phyloP scores from a whole-genome alignment of 768 basidiomycete species.

The Saitozyma sp. region DNA sequence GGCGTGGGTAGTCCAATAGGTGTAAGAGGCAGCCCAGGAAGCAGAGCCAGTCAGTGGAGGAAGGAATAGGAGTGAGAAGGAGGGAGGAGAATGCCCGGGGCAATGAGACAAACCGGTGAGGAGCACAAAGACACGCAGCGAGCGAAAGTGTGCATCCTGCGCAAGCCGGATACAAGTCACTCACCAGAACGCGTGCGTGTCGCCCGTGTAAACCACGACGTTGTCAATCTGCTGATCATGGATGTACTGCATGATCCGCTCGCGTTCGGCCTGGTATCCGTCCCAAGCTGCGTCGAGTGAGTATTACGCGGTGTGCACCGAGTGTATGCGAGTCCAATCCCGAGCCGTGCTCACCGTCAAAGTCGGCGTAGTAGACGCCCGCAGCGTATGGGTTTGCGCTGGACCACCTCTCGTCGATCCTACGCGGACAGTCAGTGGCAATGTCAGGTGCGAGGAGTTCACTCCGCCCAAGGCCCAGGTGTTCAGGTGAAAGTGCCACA shows the following conservation, averaged over 20 bases:
- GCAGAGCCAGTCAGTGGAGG: too few relatives aligned
- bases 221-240: constrained; percentile 10
- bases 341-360: constrained; percentile 22
- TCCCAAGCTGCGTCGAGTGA: constrained; percentile 57
- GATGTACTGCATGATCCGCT: constrained; percentile 6
- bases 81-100: too few relatives aligned
- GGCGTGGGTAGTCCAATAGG: too few relatives aligned
- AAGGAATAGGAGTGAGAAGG: too few relatives aligned
- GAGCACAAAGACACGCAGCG: too few relatives aligned
- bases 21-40: too few relatives aligned
- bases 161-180: too few relatives aligned
- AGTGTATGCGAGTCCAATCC: background rate
- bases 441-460: too few relatives aligned
- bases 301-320: background rate
- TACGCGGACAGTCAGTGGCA: background rate
- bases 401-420: constrained; percentile 56
- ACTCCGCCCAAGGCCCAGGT: background rate
- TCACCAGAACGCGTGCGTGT: constrained; percentile 10
- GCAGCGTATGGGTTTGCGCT: constrained; percentile 33
- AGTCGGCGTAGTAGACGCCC: constrained; percentile 52
- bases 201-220: constrained; percentile 10
- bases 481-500: background rate
- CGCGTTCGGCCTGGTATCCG: constrained; percentile 44
- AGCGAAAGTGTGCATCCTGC: too few relatives aligned
- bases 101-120: too few relatives aligned